A percentile compares a stretch with the other conserved stretches of the same genome.
Conservation (phyloP, 148 eudicot genomes). For the Diospyros lotus region DNA sequence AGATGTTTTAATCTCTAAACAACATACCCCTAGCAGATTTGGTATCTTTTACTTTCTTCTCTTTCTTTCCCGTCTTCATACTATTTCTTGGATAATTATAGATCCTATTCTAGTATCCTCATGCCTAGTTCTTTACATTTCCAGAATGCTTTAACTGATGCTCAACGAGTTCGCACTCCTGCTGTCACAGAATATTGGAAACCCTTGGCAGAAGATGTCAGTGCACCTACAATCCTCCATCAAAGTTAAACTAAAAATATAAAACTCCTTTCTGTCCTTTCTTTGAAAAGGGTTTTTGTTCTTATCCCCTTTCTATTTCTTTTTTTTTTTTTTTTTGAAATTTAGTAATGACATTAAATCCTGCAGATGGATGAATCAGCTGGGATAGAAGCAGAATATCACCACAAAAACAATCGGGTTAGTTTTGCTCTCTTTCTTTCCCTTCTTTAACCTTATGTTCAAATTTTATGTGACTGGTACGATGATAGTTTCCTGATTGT, state of each 20-base stretch:
- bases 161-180: conserved; percentile 81
- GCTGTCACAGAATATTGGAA: conserved; percentile 82
- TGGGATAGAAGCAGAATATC: conserved; percentile 96
- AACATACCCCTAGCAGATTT: background rate
- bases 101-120: background rate
- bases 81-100: background rate
- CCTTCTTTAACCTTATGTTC: background rate
- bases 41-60: background rate
- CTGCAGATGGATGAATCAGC: conserved; percentile 89
- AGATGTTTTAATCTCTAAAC: background rate
- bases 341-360: background rate
- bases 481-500: no score
- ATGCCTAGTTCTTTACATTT: conserved; percentile 19
- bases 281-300: background rate
- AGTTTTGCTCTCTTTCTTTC: conserved; percentile 9
- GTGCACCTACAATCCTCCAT: conserved; percentile 16
- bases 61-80: background rate
- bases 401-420: conserved; percentile 91
- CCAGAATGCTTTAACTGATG: conserved; percentile 91
- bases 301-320: background rate
- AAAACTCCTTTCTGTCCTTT: background rate
- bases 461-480: no score
- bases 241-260: background rate
- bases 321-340: background rate
- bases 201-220: conserved; percentile 93